A percentile compares a stretch with the other conserved stretches of the same genome.
phyloP scores from a whole-genome alignment of 1,139 yeast genomes.

The Candida mesenterica region DNA sequence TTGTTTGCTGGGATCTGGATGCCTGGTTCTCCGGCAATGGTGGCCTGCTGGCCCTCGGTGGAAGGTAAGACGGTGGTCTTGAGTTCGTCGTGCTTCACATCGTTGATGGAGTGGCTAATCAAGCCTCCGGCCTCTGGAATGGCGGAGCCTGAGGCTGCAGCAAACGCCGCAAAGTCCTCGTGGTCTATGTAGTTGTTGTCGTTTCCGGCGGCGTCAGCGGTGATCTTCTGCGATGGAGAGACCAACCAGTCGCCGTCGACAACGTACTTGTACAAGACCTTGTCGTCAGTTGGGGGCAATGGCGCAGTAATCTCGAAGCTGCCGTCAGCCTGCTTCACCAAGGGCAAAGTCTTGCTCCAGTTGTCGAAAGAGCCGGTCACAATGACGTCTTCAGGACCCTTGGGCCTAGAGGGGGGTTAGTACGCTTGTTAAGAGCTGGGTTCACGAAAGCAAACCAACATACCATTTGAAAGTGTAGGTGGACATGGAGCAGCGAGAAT shows the following conservation, averaged over 20 bases:
- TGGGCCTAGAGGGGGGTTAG: conserved; percentile 49
- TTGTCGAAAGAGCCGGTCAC: conserved; percentile 78
- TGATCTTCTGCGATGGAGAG: conserved; percentile 43
- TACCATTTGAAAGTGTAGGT: conserved; percentile 13
- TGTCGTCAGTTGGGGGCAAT: conserved; percentile 32
- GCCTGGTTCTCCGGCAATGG: conserved; percentile 61
- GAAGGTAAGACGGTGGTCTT: conserved; percentile 59
- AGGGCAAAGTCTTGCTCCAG: conserved; percentile 62
- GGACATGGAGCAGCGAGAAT: conserved; percentile 4
- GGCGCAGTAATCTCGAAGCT: conserved; percentile 61
- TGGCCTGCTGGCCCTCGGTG: conserved; percentile 44
- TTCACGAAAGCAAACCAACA: conserved; percentile 2
- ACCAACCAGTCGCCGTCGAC: conserved; percentile 73
- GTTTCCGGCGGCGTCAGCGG: conserved; percentile 53
- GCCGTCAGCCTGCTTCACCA: conserved; percentile 61
- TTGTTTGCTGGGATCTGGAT: conserved; percentile 39
- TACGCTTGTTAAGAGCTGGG: neutral
- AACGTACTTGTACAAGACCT: conserved; percentile 62
- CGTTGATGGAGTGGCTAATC: conserved; percentile 5
- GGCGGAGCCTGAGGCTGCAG: conserved; percentile 8
- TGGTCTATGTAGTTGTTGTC: conserved; percentile 57
- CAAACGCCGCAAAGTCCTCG: conserved; percentile 30
- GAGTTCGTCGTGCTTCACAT: conserved; percentile 43
- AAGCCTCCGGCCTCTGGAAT: conserved; percentile 48
- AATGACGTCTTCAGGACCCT: conserved; percentile 69